Evolutionary conservation across 2,329 filamentous ascomycete genomes (phyloP).

Genomic region (Microsporum canis): DNA sequence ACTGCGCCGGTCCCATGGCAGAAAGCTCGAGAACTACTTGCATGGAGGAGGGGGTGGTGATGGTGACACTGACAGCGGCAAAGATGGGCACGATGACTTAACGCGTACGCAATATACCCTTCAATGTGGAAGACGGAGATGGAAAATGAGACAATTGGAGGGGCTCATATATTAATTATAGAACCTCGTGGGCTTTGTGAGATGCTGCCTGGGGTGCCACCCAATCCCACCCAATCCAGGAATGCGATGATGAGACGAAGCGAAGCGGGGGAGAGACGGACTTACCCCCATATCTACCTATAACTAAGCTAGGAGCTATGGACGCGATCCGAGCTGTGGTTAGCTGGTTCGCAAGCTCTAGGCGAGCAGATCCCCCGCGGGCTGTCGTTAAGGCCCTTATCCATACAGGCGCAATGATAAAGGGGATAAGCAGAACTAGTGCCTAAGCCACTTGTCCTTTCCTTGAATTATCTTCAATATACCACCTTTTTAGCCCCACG

Average conservation of each 20-base stretch:
- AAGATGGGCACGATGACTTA: background rate
- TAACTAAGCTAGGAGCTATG: background rate
- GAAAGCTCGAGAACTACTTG: background rate
- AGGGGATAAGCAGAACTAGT: background rate
- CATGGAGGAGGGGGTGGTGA: background rate
- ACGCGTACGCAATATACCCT: no score
- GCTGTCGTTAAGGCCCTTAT: background rate
- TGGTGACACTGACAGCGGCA: background rate
- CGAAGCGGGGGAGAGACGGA: background rate
- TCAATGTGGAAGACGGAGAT: no score
- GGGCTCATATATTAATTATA: background rate
- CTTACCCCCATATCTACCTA: background rate
- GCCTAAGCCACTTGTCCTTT: background rate
- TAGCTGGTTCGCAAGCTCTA: background rate
- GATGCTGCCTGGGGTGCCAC: background rate
- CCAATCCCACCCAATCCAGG: background rate
- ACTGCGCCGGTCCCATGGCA: background rate
- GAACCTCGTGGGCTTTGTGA: conserved; percentile 4
- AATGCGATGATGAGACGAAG: background rate
- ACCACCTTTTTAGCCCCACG: background rate
- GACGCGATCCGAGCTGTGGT: background rate
- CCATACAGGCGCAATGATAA: background rate
- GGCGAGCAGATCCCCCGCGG: conserved; percentile 2
- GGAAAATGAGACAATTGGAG: background rate
- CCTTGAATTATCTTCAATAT: background rate